Evolutionary conservation across 2,329 filamentous ascomycete genomes (phyloP), one percentile per base, ranked within the genome.

Genomic region (Pseudogymnoascus sp.): DNA sequence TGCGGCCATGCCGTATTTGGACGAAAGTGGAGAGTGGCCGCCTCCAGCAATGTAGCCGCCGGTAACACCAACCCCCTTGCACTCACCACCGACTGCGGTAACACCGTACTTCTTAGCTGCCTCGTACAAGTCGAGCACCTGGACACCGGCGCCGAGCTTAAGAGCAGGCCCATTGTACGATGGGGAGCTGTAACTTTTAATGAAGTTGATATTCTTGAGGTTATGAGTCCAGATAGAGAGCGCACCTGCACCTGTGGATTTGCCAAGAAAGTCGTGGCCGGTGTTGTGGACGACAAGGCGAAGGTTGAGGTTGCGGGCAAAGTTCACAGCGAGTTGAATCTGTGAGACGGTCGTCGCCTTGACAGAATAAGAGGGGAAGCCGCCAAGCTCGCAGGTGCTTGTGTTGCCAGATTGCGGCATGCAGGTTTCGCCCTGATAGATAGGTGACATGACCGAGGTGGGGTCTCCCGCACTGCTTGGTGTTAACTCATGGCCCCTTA

Each of bases 11-110:
- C 85, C 84, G 60, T 79, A 79, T 1, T 72, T 71, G 0, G 80
- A 77, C 0, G 74, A 70, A 2, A 86, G 70, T 1, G 80, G 69
- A 0, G 77, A 80, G 67, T 88, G 84, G 0, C 84, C 84, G 1
- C 81, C 84, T 0, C 82, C 83, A 18, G 82, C 80, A 2, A 78
- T 74, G 55, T 82, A 88, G 0, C 84, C 84, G 34, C 65, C 67
- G 15, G 57, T 62, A 26, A 65, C 33, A 18, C 65, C 65, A 37
- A 68, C 67, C 8, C 81, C 83, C 0, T 82, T 73, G 0, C 80
- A 79, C 76, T 78, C 13, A 75, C 76, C 8, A 80, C 83, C 2
- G 81, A 72, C 5, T 5, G 82, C 71, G 1, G 75, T 74, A 73
- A 74, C 28, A 78, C 70, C 58, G 75, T 74, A 60, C 73, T 63